Percentiles rank a stretch among this genome's conserved stretches.
Conservation (phyloP, 192 early-diverging fungal species). For the Powellomyces hirtus region DNA sequence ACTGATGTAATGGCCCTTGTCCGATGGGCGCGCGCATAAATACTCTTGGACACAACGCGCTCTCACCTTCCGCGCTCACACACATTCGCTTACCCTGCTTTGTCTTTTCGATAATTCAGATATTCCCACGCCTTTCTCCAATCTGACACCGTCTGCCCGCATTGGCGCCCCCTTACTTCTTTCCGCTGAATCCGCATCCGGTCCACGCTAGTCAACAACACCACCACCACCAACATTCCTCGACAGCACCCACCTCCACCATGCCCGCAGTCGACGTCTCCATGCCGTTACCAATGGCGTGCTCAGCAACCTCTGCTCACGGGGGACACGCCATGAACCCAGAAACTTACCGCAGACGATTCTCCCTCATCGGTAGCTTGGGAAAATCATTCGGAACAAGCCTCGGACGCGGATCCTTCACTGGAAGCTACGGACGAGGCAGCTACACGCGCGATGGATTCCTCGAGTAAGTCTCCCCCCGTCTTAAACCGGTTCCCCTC, state of each 20-base stretch:
- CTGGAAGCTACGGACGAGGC: conserved; percentile 20
- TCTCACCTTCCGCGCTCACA: not conserved
- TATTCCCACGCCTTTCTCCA: not conserved
- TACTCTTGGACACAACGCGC: not conserved
- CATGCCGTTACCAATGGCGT: conserved; percentile 16
- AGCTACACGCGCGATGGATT: conserved; percentile 16
- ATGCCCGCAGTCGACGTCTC: conserved; percentile 34
- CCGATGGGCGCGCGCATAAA: not conserved
- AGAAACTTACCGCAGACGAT: conserved; percentile 18
- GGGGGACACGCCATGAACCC: not conserved
- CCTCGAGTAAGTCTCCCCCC: conserved; percentile 15
- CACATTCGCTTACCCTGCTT: not conserved
- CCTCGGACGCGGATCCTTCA: conserved; percentile 12
- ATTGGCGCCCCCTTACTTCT: conserved; percentile 9
- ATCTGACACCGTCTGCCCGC: not conserved
- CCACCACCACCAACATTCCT: not conserved
- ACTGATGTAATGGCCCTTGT: not conserved
- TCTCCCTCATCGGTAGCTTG: conserved; percentile 31
- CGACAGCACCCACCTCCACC: not conserved
- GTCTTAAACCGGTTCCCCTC: not conserved
- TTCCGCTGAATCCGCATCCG: not conserved
- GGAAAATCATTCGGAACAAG: conserved; percentile 24
- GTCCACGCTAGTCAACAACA: not conserved
- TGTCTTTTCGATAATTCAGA: too few relatives aligned
- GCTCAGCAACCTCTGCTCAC: not conserved